A percentile compares a stretch with the other conserved stretches of the same genome.
Conservation (phyloP, 129 eudicot species). For the carrot (Daucus carota) region DH1_v3.0 NC_030384.2:48791001-48791500, state of each 20-base stretch:
- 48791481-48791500: not conserved
- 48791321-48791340: not conserved
- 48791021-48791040: conserved; percentile 75
- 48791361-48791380: too few relatives aligned
- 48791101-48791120: conserved; percentile 55
- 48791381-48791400: too few relatives aligned
- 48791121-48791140: conserved; percentile 72
- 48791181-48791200: conserved; percentile 82
- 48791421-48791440: conserved; percentile 5
- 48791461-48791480: not conserved
- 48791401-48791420: not conserved
- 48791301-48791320: not conserved
- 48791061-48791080: conserved; percentile 83
- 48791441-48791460: not conserved
- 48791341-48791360: too few relatives aligned
- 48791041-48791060: conserved; percentile 63
- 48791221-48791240: conserved; percentile 48
- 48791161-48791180: conserved; percentile 85
- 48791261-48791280: conserved; percentile 27
- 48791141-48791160: conserved; percentile 76
- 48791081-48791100: conserved; percentile 69
- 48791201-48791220: conserved; percentile 80
- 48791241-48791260: conserved; percentile 6
- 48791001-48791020: conserved; percentile 68
- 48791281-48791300: conserved; percentile 22